A percentile compares a stretch with the other conserved stretches of the same genome.
phyloP scores from a whole-genome alignment of 306 rosid species.

The Vigna nakashimae region DNA sequence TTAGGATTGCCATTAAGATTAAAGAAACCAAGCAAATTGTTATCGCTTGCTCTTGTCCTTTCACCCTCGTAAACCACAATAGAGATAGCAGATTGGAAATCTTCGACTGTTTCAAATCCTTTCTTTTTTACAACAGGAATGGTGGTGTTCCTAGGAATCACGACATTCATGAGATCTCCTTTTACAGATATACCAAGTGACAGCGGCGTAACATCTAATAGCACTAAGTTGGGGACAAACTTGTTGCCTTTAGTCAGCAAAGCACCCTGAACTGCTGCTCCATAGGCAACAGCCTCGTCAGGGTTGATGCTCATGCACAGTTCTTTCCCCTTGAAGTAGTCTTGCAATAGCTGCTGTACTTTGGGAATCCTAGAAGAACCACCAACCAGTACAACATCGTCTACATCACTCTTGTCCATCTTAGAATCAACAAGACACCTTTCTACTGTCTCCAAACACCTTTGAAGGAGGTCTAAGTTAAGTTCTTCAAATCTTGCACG shows the following conservation, averaged over 20 bases:
- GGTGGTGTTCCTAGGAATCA: constrained; percentile 19
- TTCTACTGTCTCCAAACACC: constrained; percentile 58
- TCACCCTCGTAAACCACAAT: constrained; percentile 63
- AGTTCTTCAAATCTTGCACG: constrained; percentile 45
- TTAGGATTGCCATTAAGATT: constrained; percentile 38
- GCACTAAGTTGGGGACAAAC: neutral
- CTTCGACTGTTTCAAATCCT: accelerated
- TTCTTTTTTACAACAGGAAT: neutral
- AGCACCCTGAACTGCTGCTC: constrained; percentile 36
- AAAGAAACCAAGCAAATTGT: constrained; percentile 57
- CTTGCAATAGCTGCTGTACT: constrained; percentile 57
- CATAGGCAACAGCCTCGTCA: constrained; percentile 31
- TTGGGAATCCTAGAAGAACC: constrained; percentile 62
- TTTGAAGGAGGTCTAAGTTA: constrained; percentile 50
- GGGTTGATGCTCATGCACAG: constrained; percentile 30
- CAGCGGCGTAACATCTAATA: constrained; percentile 1
- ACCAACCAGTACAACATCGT: constrained; percentile 51
- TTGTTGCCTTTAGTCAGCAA: neutral
- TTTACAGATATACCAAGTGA: neutral
- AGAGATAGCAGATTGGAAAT: constrained; percentile 35
- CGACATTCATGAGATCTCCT: neutral
- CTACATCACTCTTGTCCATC: constrained; percentile 55
- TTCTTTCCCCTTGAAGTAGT: constrained; percentile 48
- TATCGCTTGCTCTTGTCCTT: constrained; percentile 51
- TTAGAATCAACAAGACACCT: constrained; percentile 55